Conservation (phyloP, 2,329 filamentous ascomycete genomes). For the Cyclaneusma minus region DNA sequence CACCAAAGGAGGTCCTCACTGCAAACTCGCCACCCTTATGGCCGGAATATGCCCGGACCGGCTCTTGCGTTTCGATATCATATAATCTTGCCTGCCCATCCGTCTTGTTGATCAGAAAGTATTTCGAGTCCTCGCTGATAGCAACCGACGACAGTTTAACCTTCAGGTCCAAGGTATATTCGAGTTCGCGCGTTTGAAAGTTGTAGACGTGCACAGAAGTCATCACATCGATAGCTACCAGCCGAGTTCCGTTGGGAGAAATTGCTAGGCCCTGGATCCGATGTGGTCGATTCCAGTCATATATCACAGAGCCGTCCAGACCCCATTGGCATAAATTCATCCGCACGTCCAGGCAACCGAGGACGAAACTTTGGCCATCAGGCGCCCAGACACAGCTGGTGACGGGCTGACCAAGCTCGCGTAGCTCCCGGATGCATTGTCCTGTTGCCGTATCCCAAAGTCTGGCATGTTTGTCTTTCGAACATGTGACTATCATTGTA, state of each 20-base stretch:
- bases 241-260: conserved; percentile 61
- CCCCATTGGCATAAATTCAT: conserved; percentile 58
- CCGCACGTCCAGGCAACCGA: conserved; percentile 57
- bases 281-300: conserved; percentile 54
- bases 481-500: conserved; percentile 71
- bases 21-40: conserved; percentile 62
- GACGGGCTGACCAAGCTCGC: conserved; percentile 67
- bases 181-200: conserved; percentile 54
- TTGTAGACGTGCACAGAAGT: conserved; percentile 70
- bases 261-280: conserved; percentile 77
- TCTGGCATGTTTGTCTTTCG: conserved; percentile 54
- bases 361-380: conserved; percentile 63
- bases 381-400: conserved; percentile 82
- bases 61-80: conserved; percentile 55
- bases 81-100: conserved; percentile 66
- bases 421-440: conserved; percentile 43
- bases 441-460: conserved; percentile 66
- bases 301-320: conserved; percentile 41
- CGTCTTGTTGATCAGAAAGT: conserved; percentile 69
- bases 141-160: conserved; percentile 62
- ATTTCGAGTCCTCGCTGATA: conserved; percentile 66
- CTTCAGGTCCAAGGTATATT: conserved; percentile 57
- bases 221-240: conserved; percentile 63
- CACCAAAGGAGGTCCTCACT: conserved; percentile 73
- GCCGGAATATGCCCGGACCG: conserved; percentile 61